Conservation (phyloP, 345 rosid genomes). For the Heritiera fomes region DNA sequence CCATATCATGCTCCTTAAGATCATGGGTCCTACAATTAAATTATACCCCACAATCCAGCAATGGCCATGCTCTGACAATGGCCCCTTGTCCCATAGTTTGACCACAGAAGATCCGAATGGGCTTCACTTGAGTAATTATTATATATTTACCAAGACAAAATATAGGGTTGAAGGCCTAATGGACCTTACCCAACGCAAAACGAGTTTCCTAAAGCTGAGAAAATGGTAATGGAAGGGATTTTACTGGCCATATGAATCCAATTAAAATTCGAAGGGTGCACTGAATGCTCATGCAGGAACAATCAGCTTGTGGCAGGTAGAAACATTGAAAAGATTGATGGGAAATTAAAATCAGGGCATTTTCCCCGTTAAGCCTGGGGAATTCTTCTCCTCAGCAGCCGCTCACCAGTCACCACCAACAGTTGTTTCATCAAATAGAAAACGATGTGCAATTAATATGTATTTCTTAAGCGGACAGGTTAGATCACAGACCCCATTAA, state of each 20-base stretch:
- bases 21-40: slow-evolving; percentile 6
- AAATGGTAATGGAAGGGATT: slow-evolving; percentile 1
- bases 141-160: background rate
- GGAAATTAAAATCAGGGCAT: slow-evolving; percentile 19
- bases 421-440: slow-evolving; percentile 21
- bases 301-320: slow-evolving; percentile 1
- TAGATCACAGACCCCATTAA: slow-evolving; percentile 29
- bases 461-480: slow-evolving; percentile 26
- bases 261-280: background rate
- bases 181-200: slow-evolving; percentile 11
- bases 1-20: background rate
- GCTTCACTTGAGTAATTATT: slow-evolving; percentile 19
- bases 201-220: background rate
- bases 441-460: slow-evolving; percentile 30
- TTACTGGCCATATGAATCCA: slow-evolving; percentile 14
- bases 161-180: background rate
- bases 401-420: slow-evolving; percentile 9
- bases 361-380: slow-evolving; percentile 3
- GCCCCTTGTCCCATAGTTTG: background rate
- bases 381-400: slow-evolving; percentile 1
- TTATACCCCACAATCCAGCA: slow-evolving; percentile 1
- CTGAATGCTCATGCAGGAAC: background rate
- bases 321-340: slow-evolving; percentile 31
- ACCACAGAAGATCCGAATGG: background rate
- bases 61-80: slow-evolving; percentile 3